Evolutionary conservation across 371 early-diverging fungal genomes (phyloP).

Genomic region (Conidiobolus incongruus): DNA sequence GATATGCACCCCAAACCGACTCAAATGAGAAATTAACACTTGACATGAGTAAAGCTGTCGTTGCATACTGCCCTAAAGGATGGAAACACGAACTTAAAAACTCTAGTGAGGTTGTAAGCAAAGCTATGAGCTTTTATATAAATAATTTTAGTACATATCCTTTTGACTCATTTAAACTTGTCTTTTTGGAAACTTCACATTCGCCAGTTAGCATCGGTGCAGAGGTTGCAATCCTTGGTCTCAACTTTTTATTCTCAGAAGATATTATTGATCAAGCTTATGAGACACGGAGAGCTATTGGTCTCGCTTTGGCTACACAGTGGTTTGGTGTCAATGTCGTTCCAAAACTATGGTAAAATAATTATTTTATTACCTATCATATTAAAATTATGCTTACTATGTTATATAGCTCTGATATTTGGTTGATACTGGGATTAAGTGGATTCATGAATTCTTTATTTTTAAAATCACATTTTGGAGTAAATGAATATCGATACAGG

Average conservation of each 20-base stretch:
- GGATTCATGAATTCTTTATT: conserved; percentile 48
- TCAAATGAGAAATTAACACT: conserved; percentile 9
- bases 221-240: conserved; percentile 34
- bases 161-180: conserved; percentile 57
- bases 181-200: conserved; percentile 61
- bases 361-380: background rate
- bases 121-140: conserved; percentile 62
- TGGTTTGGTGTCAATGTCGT: conserved; percentile 83
- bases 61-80: conserved; percentile 39
- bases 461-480: conserved; percentile 54
- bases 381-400: background rate
- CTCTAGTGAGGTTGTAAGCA: conserved; percentile 36
- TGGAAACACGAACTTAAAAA: conserved; percentile 24
- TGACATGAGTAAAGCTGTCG: conserved; percentile 29
- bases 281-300: conserved; percentile 41
- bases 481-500: conserved; percentile 69
- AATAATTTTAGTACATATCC: conserved; percentile 78
- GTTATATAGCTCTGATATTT: conserved; percentile 34
- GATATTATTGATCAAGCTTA: conserved; percentile 72
- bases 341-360: conserved; percentile 37
- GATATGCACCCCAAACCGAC: conserved; percentile 14
- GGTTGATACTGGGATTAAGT: conserved; percentile 66
- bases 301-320: conserved; percentile 54
- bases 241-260: conserved; percentile 41
- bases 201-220: conserved; percentile 39